Evolutionary conservation across 805 yeast species (phyloP).

Genomic region (Grigorovia yakushimaensis): DNA sequence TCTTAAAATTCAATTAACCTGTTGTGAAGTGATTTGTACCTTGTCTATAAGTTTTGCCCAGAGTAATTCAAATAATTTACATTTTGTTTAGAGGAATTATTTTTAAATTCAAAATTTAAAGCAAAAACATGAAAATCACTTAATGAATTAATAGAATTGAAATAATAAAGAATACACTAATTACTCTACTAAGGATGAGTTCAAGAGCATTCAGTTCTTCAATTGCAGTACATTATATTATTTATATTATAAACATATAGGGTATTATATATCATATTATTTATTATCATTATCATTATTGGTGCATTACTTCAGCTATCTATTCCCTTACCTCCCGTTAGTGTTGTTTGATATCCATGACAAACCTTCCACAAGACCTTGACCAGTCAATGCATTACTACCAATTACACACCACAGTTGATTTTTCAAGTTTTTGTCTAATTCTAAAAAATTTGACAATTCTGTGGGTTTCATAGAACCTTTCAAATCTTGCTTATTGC

Average conservation of each 20-base stretch:
- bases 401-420: slow-evolving; percentile 91
- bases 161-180: too few species aligned
- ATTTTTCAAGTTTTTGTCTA: slow-evolving; percentile 45
- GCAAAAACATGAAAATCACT: too few species aligned
- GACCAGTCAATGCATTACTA: slow-evolving; percentile 81
- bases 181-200: too few species aligned
- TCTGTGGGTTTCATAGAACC: slow-evolving; percentile 71
- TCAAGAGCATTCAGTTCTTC: too few species aligned
- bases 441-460: slow-evolving; percentile 59
- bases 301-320: background rate
- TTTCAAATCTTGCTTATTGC: slow-evolving; percentile 77
- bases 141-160: too few species aligned
- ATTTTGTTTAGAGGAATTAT: too few species aligned
- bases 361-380: slow-evolving; percentile 79
- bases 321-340: background rate
- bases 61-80: too few species aligned
- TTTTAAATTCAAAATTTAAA: too few species aligned
- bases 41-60: too few species aligned
- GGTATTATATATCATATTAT: background rate
- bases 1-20: too few species aligned
- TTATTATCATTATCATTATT: background rate
- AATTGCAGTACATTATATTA: background rate
- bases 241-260: background rate
- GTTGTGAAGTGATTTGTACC: too few species aligned
- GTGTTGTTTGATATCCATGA: slow-evolving; percentile 73